Base-by-base conservation (phyloP, 2,329 filamentous ascomycete species). In the Pestalotiopsis sp. region DNA sequence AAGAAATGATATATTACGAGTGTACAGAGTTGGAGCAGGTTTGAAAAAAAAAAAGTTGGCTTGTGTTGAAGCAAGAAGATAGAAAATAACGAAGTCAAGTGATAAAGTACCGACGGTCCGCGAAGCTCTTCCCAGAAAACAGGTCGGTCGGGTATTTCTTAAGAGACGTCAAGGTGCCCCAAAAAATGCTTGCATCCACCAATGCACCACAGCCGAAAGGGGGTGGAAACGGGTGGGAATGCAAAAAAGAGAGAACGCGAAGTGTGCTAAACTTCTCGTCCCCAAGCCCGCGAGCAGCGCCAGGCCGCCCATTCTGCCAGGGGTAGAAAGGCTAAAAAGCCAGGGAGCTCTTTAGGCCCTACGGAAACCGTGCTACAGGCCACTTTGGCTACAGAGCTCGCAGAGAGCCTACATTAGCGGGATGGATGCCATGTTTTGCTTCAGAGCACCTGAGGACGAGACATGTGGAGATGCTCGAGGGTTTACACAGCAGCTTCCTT, bases 1-100 rank as follows among this genome's bases (percentile, higher is more conserved):
- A 60, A 60, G 57, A 23, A 60, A 60, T 60, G 45, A 52, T 52
- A 52, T 52, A 52, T 52, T 52, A 52, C 45, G 45, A 52, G 45
- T 52, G 45, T 20, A 52, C 45, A 52, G 57, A 60, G 31, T 60
- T 60, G 57, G 12, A 56, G 49, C 17, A 23, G 17, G 31, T 14
- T n/a, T 14, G 11, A 23, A 27, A 60, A 23, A 59, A 60, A 12
- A 27, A 17, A 17, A 38, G 23, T 38, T 52, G 20, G 45, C 9
- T 23, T 52, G 45, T 52, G 45, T 52, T 52, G 45, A 52, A 52
- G 45, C 45, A 52, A 52, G 45, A 52, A 60, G 25, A 60, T 60
- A 38, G 25, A 60, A 60, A 38, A 60, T 27, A 31, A 60, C 12
- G 11, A 60, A n/a, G 25, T 60, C 25, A 38, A 60, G 31, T 14